Evolutionary conservation across 1,284 basidiomycete genomes (phyloP), one percentile per base, ranked within the genome.

Genomic region (Paramarasmius palmivorus): DNA sequence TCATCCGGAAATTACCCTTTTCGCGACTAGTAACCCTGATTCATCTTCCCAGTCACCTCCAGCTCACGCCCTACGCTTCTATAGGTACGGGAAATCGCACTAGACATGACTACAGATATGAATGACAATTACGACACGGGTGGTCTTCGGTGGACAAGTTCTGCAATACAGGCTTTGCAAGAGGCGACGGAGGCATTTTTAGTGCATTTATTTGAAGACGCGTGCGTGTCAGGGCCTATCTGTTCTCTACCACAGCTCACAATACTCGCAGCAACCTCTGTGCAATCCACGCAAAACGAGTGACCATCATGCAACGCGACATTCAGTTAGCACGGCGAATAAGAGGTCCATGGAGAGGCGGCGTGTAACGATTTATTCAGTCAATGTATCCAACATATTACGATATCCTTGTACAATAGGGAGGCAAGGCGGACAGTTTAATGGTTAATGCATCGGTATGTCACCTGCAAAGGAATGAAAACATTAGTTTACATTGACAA

Each of bases 231-330:
- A 19, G 12, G n/a, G 20, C 22, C 17, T 34, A 32, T 54, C 46
- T 52, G 22, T 44, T 42, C 10, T 23, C 37, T 39, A 4, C 46
- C 12, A 35, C 29, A 32, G 26, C 26, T 4, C 34, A 47, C 56
- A 32, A 25, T 17, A 12, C 14, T 23, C 46, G 15, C 61, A 93
- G 90, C 45, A 98, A 98, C 70, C 74, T 98, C 42, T 97, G 95
- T 67, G 95, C 97, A 4, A 92, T 99, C 59, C 97, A 99, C 68
- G 96, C 97, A 25, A 98, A 97, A 73, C 90, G 96, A 65, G 97
- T 99, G 12, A 99, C 97, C 6, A 90, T 99, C 65, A 98, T 98
- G 95, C 92, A 94, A 59, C 84, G 91, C 60, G 97, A 99, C 68
- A 96, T 99, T 60, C 94, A 97, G 61, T 87, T 99, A 41, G 96